Conservation (phyloP, 495 filamentous ascomycete genomes). For the Platismatia glauca region DNA sequence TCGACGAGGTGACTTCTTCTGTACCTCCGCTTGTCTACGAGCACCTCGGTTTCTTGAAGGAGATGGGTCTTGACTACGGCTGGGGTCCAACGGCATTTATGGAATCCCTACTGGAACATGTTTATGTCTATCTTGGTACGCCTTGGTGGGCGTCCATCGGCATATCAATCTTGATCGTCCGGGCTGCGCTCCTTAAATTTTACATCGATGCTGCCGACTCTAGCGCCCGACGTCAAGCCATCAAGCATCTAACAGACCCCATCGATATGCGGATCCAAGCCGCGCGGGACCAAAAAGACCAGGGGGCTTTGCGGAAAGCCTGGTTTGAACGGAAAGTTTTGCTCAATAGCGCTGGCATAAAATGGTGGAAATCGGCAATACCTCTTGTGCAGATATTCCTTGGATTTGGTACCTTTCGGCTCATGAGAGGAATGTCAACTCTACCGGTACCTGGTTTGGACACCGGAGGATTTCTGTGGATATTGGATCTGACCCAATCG, state of each 20-base stretch:
- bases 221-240: slow-evolving; percentile 40
- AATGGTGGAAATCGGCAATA: slow-evolving; percentile 42
- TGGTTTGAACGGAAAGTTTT: slow-evolving; percentile 41
- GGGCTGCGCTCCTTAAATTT: slow-evolving; percentile 55
- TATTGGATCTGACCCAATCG: slow-evolving; percentile 63
- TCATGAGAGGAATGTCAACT: slow-evolving; percentile 61
- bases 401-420: slow-evolving; percentile 69
- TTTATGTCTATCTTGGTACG: slow-evolving; percentile 62
- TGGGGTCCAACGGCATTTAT: slow-evolving; percentile 63
- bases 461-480: slow-evolving; percentile 62
- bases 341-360: slow-evolving; percentile 44
- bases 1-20: slow-evolving; percentile 33
- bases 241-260: slow-evolving; percentile 40
- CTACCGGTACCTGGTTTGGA: slow-evolving; percentile 75
- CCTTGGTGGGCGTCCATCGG: slow-evolving; percentile 78
- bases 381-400: slow-evolving; percentile 57
- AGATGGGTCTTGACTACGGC: slow-evolving; percentile 77
- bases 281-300: slow-evolving; percentile 33
- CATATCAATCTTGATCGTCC: slow-evolving; percentile 51
- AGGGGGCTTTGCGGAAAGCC: slow-evolving; percentile 31
- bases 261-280: slow-evolving; percentile 46
- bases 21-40: slow-evolving; percentile 41
- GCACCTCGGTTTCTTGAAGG: slow-evolving; percentile 72
- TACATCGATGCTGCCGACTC: slow-evolving; percentile 52
- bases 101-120: slow-evolving; percentile 67